Percentiles rank a stretch among this genome's conserved stretches.
Conservation (phyloP, 2,329 filamentous ascomycete species). For the Cytospora leucostoma region DNA sequence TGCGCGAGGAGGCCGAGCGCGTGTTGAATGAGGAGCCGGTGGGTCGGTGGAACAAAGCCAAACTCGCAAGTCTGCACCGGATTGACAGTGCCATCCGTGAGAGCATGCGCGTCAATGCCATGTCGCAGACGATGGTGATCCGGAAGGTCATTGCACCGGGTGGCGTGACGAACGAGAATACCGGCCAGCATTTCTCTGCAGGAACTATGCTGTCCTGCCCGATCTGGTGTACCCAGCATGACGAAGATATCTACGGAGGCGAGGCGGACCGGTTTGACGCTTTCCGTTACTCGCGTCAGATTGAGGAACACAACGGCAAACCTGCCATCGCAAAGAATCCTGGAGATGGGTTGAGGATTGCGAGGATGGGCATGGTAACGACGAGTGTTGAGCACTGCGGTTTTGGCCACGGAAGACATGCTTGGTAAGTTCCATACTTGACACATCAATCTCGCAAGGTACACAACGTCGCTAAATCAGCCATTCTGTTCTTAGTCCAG, state of each 20-base stretch:
- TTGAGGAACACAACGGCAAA: constrained; percentile 42
- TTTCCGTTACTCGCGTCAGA: constrained; percentile 48
- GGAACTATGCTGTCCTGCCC: constrained; percentile 39
- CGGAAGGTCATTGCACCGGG: constrained; percentile 46
- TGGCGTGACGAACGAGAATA: constrained; percentile 40
- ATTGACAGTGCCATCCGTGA: constrained; percentile 56
- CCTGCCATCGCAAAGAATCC: constrained; percentile 34
- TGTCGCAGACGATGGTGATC: constrained; percentile 48
- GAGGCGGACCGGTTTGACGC: constrained; percentile 48
- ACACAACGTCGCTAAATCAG: not conserved
- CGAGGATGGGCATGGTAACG: constrained; percentile 53
- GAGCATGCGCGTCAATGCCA: constrained; percentile 51
- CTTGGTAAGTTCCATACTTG: constrained; percentile 39
- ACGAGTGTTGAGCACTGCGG: constrained; percentile 53
- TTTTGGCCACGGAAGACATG: constrained; percentile 61
- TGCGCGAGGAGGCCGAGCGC: constrained; percentile 46
- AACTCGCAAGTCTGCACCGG: constrained; percentile 45
- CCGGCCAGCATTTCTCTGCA: constrained; percentile 15
- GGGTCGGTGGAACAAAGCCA: constrained; percentile 49
- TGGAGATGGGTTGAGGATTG: constrained; percentile 38
- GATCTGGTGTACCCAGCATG: constrained; percentile 50
- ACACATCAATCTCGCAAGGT: not conserved
- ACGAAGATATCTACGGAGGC: constrained; percentile 46
- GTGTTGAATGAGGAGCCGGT: constrained; percentile 38
- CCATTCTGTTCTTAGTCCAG: constrained; percentile 40